Conservation (phyloP, 75 land plant species). For the Cunninghamia lanceolata region DNA sequence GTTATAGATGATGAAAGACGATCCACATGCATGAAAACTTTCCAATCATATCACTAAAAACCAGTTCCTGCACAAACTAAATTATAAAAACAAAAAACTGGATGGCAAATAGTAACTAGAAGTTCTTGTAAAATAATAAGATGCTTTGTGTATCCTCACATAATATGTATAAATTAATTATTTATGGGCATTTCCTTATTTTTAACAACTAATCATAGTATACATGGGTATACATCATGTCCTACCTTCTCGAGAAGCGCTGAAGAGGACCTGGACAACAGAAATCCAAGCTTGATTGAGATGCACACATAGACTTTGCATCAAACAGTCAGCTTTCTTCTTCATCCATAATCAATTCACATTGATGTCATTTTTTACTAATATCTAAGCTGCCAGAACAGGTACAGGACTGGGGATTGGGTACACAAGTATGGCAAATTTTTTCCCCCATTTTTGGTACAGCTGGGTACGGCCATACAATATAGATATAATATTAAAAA, state of each 20-base stretch:
- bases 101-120: not conserved
- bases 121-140: not conserved
- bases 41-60: not conserved
- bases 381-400: too few relatives aligned
- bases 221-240: not conserved
- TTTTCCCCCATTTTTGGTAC: too few relatives aligned
- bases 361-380: not conserved
- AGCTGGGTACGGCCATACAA: too few relatives aligned
- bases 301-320: not conserved
- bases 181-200: too few relatives aligned
- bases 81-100: not conserved
- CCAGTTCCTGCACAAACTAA: not conserved
- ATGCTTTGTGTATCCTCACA: not conserved
- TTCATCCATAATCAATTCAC: not conserved
- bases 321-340: not conserved
- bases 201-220: not conserved
- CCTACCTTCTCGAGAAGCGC: not conserved
- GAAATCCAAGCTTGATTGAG: not conserved
- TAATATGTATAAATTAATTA: too few relatives aligned
- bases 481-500: too few relatives aligned
- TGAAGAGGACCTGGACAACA: too few relatives aligned
- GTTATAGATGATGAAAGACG: not conserved
- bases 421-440: too few relatives aligned
- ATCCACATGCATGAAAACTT: not conserved
- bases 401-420: too few relatives aligned